Conservation (phyloP, 768 basidiomycete species). For the Pleurotus platypus region DNA sequence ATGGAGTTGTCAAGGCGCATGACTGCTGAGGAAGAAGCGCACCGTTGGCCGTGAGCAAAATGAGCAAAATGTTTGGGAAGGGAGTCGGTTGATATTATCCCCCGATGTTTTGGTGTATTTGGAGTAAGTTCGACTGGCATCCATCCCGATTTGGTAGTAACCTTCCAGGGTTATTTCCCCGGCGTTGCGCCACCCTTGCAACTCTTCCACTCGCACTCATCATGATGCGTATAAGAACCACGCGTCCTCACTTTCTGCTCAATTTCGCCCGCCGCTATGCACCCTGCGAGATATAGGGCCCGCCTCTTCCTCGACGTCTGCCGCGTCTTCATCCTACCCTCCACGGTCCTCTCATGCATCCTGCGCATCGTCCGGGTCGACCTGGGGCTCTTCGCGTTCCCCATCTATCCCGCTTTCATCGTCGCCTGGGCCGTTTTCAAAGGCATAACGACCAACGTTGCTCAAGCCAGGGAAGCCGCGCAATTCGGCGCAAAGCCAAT, state of each 20-base stretch:
- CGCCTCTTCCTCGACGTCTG: conserved; percentile 47
- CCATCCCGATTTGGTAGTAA: background rate
- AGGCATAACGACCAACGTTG: conserved; percentile 27
- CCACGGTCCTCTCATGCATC: conserved; percentile 26
- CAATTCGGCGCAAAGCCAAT: conserved; percentile 48
- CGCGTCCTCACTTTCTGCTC: background rate
- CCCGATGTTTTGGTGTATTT: conserved; percentile 21
- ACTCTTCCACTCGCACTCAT: background rate
- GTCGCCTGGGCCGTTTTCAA: conserved; percentile 34
- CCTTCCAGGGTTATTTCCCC: background rate
- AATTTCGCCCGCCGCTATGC: conserved; percentile 22
- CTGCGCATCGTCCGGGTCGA: conserved; percentile 22
- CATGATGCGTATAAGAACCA: conserved; percentile 4
- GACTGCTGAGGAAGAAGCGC: background rate
- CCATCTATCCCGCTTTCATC: conserved; percentile 37
- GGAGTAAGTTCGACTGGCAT: background rate
- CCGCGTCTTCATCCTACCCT: conserved; percentile 37
- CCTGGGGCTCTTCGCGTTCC: conserved; percentile 33
- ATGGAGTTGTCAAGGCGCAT: background rate
- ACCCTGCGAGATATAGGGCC: conserved; percentile 43
- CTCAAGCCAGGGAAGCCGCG: conserved; percentile 40
- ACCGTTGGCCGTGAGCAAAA: background rate
- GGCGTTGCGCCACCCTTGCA: background rate
- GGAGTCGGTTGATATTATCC: background rate
- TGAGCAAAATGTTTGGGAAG: background rate